phyloP scores from a whole-genome alignment of 2,329 filamentous ascomycete species.

The Aspergillus niger region DNA sequence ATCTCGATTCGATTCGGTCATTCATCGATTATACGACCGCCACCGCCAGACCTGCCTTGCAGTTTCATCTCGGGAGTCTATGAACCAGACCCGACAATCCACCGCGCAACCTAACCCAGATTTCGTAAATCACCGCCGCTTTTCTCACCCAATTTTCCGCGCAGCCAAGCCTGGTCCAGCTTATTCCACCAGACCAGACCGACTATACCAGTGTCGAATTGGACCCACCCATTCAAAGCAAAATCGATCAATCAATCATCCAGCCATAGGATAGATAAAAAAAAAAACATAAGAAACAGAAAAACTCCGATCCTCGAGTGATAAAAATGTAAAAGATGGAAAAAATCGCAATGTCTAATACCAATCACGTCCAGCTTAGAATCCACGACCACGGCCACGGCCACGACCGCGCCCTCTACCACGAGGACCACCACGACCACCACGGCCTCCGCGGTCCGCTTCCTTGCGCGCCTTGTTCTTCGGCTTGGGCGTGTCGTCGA shows the following conservation, averaged over 20 bases:
- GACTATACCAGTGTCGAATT: too few relatives aligned
- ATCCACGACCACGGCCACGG: slow-evolving; percentile 22
- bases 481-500: slow-evolving; percentile 95
- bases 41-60: too few relatives aligned
- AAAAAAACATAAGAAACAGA: neutral
- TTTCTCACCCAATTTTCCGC: too few relatives aligned
- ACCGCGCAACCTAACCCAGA: too few relatives aligned
- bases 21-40: too few relatives aligned
- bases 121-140: too few relatives aligned
- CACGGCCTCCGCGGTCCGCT: slow-evolving; percentile 54
- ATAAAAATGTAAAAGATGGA: slow-evolving; percentile 20
- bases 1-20: too few relatives aligned
- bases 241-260: slow-evolving; percentile 7
- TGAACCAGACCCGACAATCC: too few relatives aligned
- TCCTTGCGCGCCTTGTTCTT: slow-evolving; percentile 99
- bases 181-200: too few relatives aligned
- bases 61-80: too few relatives aligned
- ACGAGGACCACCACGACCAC: slow-evolving; percentile 52
- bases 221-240: too few relatives aligned
- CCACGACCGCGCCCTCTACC: slow-evolving; percentile 59
- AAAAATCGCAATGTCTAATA: slow-evolving; percentile 23
- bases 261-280: slow-evolving; percentile 21
- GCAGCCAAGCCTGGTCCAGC: too few relatives aligned
- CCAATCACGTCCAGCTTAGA: slow-evolving; percentile 16
- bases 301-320: neutral